These are phyloP conservation scores for Spergularia bocconei DNA, from an alignment of 148 eudicot genomes.

Conservation along the genomic window DNA sequence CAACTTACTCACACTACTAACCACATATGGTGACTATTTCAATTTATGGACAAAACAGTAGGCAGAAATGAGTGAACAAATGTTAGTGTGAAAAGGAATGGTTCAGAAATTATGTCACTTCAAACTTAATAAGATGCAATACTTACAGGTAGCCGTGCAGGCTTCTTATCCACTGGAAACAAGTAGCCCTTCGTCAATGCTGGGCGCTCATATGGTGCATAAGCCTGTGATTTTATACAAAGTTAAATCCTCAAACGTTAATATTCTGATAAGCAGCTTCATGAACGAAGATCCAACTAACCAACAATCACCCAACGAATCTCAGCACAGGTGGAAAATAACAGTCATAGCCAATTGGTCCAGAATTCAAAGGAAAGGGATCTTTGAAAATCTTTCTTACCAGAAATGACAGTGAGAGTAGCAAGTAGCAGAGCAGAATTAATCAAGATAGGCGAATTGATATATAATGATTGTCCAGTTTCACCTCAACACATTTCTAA, in stretches of 20 bases:
- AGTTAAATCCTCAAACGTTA: neutral
- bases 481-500: neutral
- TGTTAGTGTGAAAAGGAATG: neutral
- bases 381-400: neutral
- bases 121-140: neutral
- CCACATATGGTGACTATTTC: neutral
- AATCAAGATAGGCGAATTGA: neutral
- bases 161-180: constrained; percentile 89
- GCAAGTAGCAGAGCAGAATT: neutral
- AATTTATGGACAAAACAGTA: neutral
- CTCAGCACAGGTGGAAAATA: neutral
- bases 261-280: neutral
- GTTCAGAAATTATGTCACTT: neutral
- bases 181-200: constrained; percentile 91
- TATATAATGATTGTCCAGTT: neutral
- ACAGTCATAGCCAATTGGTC: neutral
- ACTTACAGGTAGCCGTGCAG: constrained; percentile 94
- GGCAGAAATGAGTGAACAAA: neutral
- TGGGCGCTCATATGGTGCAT: constrained; percentile 96
- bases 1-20: neutral
- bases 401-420: neutral
- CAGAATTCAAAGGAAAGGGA: neutral
- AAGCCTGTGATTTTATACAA: constrained; percentile 53
- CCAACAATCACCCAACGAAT: neutral
- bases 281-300: neutral